phyloP scores from a whole-genome alignment of 176 grass and related monocot genomes.

The Rhynchospora tenuis region DNA sequence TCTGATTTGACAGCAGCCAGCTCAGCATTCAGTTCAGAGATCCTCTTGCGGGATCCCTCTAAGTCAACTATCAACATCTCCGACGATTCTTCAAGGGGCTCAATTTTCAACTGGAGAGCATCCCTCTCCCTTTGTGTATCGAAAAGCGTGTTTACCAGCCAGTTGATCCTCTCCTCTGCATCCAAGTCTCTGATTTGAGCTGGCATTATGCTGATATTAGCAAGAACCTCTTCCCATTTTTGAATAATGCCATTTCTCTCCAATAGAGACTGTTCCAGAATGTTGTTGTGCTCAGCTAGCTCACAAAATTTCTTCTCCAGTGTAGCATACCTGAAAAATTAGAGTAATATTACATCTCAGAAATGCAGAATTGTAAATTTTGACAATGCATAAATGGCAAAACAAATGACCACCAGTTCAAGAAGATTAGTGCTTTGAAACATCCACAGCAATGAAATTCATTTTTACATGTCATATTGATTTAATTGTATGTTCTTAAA shows the following conservation, averaged over 20 bases:
- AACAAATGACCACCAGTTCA: not conserved
- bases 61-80: slow-evolving; percentile 85
- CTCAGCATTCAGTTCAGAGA: slow-evolving; percentile 87
- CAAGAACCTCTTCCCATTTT: slow-evolving; percentile 88
- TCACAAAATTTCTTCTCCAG: slow-evolving; percentile 80
- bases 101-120: slow-evolving; percentile 70
- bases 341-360: not conserved
- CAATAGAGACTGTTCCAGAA: slow-evolving; percentile 91
- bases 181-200: slow-evolving; percentile 58
- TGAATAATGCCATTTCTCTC: slow-evolving; percentile 83
- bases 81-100: slow-evolving; percentile 91
- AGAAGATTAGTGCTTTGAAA: not conserved
- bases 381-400: not conserved
- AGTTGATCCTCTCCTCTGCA: slow-evolving; percentile 64
- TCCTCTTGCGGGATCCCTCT: slow-evolving; percentile 81
- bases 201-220: slow-evolving; percentile 52
- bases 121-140: slow-evolving; percentile 78
- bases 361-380: not conserved
- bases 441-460: not conserved
- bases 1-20: slow-evolving; percentile 66
- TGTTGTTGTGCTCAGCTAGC: slow-evolving; percentile 92
- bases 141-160: slow-evolving; percentile 52
- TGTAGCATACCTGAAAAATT: slow-evolving; percentile 44
- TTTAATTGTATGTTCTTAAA: not conserved
- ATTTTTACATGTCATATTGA: not conserved